Evolutionary conservation across 169 alveolate species (phyloP), one percentile per base, ranked within the genome.

Genomic region (Cytauxzoon felis): DNA sequence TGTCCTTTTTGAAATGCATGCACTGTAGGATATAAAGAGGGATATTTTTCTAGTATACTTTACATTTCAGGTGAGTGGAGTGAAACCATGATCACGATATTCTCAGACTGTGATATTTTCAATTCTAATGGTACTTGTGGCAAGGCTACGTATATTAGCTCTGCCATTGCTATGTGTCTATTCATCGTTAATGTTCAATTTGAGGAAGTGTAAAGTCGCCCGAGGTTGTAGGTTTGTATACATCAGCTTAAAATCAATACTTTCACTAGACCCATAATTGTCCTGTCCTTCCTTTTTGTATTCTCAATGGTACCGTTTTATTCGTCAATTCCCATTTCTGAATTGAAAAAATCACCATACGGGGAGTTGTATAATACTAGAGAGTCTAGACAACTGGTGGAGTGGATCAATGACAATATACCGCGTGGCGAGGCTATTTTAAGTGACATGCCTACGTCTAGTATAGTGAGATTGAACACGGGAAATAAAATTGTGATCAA

Each of bases 391-490:
- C 68, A 68, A 23, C 54, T 68, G n/a, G 34, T 58, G 16, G 26
- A 45, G 3, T 68, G 81, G 81, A 65, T 68, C 34, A 68, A 68
- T 23, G 47, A 30, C 47, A 3, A 40, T 21, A 34, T 68, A n/a
- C 58, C 45, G n/a, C 49, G 58, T 9, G 72, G 72, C 0, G 53
- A 52, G 7, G 62, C 81, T 21, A 56, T 68, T 9, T 43, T 68
- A 24, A 32, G 67, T 0, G 81, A 68, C 24, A 68, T 68, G 81
- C 81, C 81, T 2, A 68, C 81, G 19, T 57, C 73, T n/a, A 68
- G 75, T 40, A 58, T 58, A 2, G 26, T 68, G 26, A 29, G 81
- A 3, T 43, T 48, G 9, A 51, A 62, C 33, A 62, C 81, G 1
- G 1, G 27, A 26, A 30, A 29, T 3, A 45, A 57, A 9, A 32